Percentiles rank a stretch among this genome's conserved stretches.
Conservation (phyloP, 768 basidiomycete species). For the Fomitopsis serialis region DNA sequence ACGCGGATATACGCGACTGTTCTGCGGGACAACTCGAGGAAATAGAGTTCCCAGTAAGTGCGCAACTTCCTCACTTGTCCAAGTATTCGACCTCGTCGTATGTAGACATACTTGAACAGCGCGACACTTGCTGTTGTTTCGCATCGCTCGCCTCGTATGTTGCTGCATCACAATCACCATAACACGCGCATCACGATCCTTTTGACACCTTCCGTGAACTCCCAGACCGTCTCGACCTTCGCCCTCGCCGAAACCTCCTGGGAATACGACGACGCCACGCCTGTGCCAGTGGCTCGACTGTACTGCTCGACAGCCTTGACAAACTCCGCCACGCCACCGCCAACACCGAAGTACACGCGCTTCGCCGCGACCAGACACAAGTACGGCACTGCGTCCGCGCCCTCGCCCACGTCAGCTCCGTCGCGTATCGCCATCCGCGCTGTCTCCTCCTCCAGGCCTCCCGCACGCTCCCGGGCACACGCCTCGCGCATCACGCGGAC, state of each 20-base stretch:
- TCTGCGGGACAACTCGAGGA: too few species aligned
- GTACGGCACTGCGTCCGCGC: slow-evolving; percentile 15
- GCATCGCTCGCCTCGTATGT: too few species aligned
- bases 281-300: slow-evolving; percentile 5
- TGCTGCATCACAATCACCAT: slow-evolving; percentile 37
- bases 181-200: slow-evolving; percentile 61
- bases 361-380: slow-evolving; percentile 85
- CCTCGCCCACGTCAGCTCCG: not conserved
- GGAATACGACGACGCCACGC: not conserved
- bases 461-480: slow-evolving; percentile 13
- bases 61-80: too few species aligned
- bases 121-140: too few species aligned
- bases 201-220: slow-evolving; percentile 62
- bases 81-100: too few species aligned
- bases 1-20: too few species aligned
- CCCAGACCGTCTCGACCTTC: slow-evolving; percentile 55
- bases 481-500: slow-evolving; percentile 44
- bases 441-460: not conserved
- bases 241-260: slow-evolving; percentile 3
- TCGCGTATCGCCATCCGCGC: slow-evolving; percentile 4
- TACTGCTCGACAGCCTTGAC: slow-evolving; percentile 43
- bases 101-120: too few species aligned
- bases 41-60: too few species aligned
- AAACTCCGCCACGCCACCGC: slow-evolving; percentile 81
- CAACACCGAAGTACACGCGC: slow-evolving; percentile 92